These are phyloP conservation scores for Iris pallida DNA, from an alignment of 116 monocot genomes.

Conservation along the genomic window DNA sequence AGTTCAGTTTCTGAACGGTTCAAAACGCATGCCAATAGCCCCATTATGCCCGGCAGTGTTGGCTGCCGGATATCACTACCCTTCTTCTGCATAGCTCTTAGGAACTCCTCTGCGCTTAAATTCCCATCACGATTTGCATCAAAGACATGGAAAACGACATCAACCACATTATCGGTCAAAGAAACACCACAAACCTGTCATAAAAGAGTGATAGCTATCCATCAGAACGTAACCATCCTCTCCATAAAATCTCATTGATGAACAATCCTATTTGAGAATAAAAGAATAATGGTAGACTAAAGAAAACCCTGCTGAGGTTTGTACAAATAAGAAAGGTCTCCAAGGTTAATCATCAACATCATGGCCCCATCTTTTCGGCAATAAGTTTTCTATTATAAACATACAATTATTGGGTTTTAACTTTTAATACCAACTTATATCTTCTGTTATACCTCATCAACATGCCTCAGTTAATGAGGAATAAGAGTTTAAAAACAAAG, in stretches of 20 bases:
- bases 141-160: conserved; percentile 79
- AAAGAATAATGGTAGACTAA: not conserved
- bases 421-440: no score
- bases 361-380: no score
- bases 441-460: no score
- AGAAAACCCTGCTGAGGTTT: no score
- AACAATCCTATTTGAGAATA: not conserved
- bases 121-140: conserved; percentile 67
- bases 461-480: no score
- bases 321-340: not conserved
- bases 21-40: no score
- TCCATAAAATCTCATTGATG: not conserved
- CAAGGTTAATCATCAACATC: no score
- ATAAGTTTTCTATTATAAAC: no score
- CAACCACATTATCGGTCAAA: conserved; percentile 65
- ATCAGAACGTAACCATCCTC: not conserved
- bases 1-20: no score
- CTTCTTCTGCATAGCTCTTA: conserved; percentile 56
- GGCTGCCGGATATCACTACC: conserved; percentile 61
- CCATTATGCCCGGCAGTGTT: not conserved
- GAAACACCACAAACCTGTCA: conserved; percentile 76
- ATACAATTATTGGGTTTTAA: no score
- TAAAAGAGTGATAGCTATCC: not conserved
- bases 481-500: no score
- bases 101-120: conserved; percentile 70